phyloP scores from a whole-genome alignment of 495 filamentous ascomycete species.

The Thermothielavioides terrestris region DNA sequence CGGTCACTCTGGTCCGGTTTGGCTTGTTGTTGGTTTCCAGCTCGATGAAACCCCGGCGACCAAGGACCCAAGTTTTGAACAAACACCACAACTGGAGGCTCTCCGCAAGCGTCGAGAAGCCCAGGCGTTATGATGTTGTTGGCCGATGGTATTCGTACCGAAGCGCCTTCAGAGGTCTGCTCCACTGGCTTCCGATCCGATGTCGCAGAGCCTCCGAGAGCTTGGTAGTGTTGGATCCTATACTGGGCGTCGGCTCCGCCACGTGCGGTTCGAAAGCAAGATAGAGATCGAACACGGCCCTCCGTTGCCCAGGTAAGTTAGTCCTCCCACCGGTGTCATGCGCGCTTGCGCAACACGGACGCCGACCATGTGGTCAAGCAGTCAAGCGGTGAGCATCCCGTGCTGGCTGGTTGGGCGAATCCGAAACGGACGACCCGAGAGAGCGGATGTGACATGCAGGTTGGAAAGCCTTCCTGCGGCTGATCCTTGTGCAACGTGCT shows the following conservation, averaged over 20 bases:
- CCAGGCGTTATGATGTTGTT: no score
- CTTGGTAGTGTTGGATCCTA: no score
- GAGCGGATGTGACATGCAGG: constrained; percentile 6
- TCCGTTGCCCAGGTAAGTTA: neutral
- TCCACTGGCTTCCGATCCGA: constrained; percentile 1
- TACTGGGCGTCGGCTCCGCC: neutral
- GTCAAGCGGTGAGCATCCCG: neutral
- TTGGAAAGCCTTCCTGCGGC: neutral
- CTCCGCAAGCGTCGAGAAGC: no score
- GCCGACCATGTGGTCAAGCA: neutral
- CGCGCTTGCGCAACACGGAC: neutral
- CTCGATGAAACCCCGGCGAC: no score
- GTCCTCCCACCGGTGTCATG: neutral
- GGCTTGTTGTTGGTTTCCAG: no score
- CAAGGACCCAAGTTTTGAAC: no score
- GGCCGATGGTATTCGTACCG: neutral
- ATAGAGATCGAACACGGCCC: neutral
- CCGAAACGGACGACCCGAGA: constrained; percentile 1
- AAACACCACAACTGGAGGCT: no score
- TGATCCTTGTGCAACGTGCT: neutral
- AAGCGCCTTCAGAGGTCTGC: neutral
- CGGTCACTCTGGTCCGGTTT: no score
- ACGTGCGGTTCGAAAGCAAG: neutral
- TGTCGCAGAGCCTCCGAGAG: neutral
- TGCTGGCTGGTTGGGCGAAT: neutral